A percentile compares a stretch with the other conserved stretches of the same genome.
phyloP scores from a whole-genome alignment of 139 green algal species.

The Volvox africanus region DNA sequence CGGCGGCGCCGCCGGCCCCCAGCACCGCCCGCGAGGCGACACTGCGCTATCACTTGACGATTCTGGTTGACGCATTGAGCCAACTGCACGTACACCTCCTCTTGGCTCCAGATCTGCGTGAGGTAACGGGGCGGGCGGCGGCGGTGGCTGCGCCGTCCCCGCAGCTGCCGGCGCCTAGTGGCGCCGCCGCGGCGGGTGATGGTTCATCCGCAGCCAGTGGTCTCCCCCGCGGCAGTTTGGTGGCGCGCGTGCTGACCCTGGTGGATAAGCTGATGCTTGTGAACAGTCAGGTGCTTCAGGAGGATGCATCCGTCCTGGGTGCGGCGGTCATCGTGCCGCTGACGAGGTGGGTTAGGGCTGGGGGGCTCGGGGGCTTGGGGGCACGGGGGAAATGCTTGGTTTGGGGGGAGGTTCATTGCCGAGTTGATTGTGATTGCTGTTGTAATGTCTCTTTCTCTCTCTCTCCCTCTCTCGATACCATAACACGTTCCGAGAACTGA shows the following conservation, averaged over 20 bases:
- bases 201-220: no score
- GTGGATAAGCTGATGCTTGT: background rate
- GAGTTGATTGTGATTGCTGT: no score
- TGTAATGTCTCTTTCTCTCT: no score
- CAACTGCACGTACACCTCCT: background rate
- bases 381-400: no score
- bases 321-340: background rate
- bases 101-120: background rate
- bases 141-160: background rate
- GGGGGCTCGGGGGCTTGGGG: no score
- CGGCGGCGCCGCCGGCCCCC: background rate
- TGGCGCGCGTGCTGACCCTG: background rate
- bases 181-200: background rate
- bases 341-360: background rate
- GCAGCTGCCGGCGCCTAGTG: background rate
- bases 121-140: background rate
- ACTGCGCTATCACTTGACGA: conserved; percentile 4
- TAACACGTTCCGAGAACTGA: no score
- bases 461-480: no score
- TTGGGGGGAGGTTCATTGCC: no score
- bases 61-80: background rate
- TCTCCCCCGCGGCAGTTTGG: background rate
- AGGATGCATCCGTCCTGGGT: background rate
- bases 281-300: conserved; percentile 30
- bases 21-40: background rate